phyloP scores from a whole-genome alignment of 768 basidiomycete species.

The Russula vinacea region DNA sequence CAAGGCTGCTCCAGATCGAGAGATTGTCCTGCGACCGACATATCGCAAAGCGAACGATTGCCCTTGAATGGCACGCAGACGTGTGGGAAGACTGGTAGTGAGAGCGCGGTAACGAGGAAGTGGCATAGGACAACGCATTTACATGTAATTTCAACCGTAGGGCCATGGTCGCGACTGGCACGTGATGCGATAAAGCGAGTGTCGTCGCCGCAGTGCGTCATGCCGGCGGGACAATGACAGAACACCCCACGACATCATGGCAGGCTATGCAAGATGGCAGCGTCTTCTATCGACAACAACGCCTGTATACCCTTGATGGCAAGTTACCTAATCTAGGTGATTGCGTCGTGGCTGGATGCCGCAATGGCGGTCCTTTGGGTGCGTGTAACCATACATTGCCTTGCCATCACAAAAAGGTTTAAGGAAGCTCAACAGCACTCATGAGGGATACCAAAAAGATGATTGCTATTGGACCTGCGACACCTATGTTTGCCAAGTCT shows the following conservation, averaged over 20 bases:
- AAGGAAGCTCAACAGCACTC: slow-evolving; percentile 52
- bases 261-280: slow-evolving; percentile 84
- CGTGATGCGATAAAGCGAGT: background rate
- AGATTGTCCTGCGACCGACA: slow-evolving; percentile 11
- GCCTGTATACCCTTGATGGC: slow-evolving; percentile 78
- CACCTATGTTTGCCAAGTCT: slow-evolving; percentile 60
- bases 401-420: slow-evolving; percentile 2
- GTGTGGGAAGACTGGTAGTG: background rate
- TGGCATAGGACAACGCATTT: background rate
- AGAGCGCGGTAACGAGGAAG: slow-evolving; percentile 1
- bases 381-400: slow-evolving; percentile 26
- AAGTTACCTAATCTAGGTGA: slow-evolving; percentile 76
- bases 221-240: slow-evolving; percentile 39
- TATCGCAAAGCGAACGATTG: background rate
- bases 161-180: background rate
- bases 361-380: slow-evolving; percentile 90
- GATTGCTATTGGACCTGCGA: slow-evolving; percentile 60
- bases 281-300: slow-evolving; percentile 84
- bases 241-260: slow-evolving; percentile 83
- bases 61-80: background rate
- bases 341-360: slow-evolving; percentile 76
- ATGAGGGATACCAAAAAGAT: slow-evolving; percentile 84
- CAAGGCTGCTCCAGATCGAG: slow-evolving; percentile 1
- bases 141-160: too few relatives aligned
- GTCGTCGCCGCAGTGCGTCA: too few relatives aligned